These are phyloP conservation scores for Nasturtium officinale DNA, from an alignment of 345 rosid species.

Conservation along the genomic window DNA sequence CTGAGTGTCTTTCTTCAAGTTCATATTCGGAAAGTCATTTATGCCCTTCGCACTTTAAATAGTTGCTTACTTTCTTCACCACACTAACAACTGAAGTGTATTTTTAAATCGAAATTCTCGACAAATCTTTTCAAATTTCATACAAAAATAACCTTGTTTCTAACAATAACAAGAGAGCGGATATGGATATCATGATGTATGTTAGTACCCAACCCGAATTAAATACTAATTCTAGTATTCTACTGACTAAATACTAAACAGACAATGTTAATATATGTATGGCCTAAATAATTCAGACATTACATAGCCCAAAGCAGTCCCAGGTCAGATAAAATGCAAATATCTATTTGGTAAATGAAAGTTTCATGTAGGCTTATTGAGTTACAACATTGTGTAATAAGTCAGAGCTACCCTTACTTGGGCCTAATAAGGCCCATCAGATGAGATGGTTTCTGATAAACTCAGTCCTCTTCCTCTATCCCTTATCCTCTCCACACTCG, in stretches of 20 bases:
- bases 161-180: too few species aligned
- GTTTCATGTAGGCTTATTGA: neutral
- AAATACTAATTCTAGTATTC: neutral
- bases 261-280: neutral
- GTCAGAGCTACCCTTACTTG: neutral
- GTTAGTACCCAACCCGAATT: neutral
- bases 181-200: too few species aligned
- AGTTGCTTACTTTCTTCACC: neutral
- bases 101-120: neutral
- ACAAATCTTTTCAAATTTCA: neutral
- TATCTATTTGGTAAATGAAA: neutral
- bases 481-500: constrained; percentile 28
- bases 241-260: neutral
- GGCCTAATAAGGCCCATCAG: constrained; percentile 21
- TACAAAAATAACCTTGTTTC: too few species aligned
- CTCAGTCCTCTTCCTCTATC: neutral
- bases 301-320: constrained; percentile 2
- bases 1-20: constrained; percentile 36
- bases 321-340: neutral
- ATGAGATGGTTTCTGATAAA: constrained; percentile 5
- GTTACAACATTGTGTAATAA: neutral
- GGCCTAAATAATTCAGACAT: neutral
- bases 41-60: constrained; percentile 16
- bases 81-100: neutral
- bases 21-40: constrained; percentile 8